Percentiles rank a stretch among this genome's conserved stretches.
These are phyloP conservation scores for Cystoderma amianthinum DNA, from an alignment of 768 basidiomycete species.

Conservation along the genomic window DNA sequence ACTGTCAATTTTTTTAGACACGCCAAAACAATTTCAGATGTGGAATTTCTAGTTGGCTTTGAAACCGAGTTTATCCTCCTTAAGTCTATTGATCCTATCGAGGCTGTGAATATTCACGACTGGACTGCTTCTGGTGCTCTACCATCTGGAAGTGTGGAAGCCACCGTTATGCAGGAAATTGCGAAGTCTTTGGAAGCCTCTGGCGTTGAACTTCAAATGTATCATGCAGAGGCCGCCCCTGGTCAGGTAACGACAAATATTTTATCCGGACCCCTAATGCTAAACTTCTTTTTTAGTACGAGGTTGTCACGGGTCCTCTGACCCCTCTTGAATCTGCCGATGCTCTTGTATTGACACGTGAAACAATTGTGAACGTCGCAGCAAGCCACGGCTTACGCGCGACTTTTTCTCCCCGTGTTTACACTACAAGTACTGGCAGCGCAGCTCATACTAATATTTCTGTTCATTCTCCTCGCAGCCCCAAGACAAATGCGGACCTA, in stretches of 20 bases:
- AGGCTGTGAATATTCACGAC: constrained; percentile 36
- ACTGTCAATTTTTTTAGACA: constrained; percentile 15
- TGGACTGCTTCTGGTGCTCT: constrained; percentile 39
- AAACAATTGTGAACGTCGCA: constrained; percentile 62
- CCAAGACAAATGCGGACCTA: constrained; percentile 21
- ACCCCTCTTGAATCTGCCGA: constrained; percentile 62
- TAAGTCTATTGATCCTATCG: constrained; percentile 37
- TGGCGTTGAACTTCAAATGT: constrained; percentile 60
- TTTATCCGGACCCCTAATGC: neutral
- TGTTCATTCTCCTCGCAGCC: constrained; percentile 30
- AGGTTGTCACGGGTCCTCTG: constrained; percentile 63
- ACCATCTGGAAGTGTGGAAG: constrained; percentile 37
- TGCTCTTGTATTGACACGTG: constrained; percentile 57
- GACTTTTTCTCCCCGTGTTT: constrained; percentile 58
- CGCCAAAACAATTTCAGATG: constrained; percentile 14
- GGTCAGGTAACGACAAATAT: constrained; percentile 60
- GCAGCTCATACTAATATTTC: constrained; percentile 65
- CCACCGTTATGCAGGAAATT: constrained; percentile 50
- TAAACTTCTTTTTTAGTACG: constrained; percentile 32
- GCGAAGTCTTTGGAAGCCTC: constrained; percentile 36
- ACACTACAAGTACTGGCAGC: constrained; percentile 39
- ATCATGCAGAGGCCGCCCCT: constrained; percentile 64
- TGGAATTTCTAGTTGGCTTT: constrained; percentile 57
- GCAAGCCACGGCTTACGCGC: constrained; percentile 56
- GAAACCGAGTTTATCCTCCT: constrained; percentile 70